These are phyloP conservation scores for Podaxis pistillaris DNA, from an alignment of 768 basidiomycete genomes.

Conservation along the genomic window DNA sequence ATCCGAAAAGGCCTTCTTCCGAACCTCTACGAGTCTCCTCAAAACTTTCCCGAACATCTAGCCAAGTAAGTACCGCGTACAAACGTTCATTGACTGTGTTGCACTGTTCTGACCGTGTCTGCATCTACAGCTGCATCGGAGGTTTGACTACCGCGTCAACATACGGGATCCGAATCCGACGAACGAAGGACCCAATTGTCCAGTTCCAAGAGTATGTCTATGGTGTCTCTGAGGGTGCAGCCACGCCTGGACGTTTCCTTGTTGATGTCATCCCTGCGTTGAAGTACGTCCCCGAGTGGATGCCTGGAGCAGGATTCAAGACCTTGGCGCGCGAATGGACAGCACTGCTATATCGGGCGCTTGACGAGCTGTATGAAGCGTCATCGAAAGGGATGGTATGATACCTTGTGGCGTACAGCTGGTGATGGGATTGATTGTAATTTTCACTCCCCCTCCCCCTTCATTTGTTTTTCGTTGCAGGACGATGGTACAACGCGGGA, in stretches of 20 bases:
- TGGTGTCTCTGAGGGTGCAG: neutral
- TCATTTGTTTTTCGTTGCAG: neutral
- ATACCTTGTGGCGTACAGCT: neutral
- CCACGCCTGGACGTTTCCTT: slow-evolving; percentile 2
- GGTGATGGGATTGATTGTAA: neutral
- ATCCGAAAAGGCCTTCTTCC: slow-evolving; percentile 2
- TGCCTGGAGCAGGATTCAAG: slow-evolving; percentile 10
- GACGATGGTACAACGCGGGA: neutral
- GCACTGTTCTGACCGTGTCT: neutral
- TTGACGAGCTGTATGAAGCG: neutral
- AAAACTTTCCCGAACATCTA: neutral
- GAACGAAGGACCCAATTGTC: slow-evolving; percentile 1
- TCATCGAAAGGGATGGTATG: slow-evolving; percentile 5
- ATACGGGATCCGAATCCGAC: slow-evolving; percentile 3
- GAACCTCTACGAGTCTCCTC: slow-evolving; percentile 4
- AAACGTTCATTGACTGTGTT: neutral
- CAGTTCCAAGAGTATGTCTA: neutral
- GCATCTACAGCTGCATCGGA: neutral
- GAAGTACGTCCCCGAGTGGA: slow-evolving; percentile 8
- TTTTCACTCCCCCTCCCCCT: neutral
- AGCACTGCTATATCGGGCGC: neutral
- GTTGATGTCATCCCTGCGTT: slow-evolving; percentile 10
- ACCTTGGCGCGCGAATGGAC: neutral
- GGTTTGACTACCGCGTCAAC: neutral
- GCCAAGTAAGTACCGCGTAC: slow-evolving; percentile 5